Base-by-base conservation (phyloP, 129 eudicot species). In the Tagetes patula region DNA sequence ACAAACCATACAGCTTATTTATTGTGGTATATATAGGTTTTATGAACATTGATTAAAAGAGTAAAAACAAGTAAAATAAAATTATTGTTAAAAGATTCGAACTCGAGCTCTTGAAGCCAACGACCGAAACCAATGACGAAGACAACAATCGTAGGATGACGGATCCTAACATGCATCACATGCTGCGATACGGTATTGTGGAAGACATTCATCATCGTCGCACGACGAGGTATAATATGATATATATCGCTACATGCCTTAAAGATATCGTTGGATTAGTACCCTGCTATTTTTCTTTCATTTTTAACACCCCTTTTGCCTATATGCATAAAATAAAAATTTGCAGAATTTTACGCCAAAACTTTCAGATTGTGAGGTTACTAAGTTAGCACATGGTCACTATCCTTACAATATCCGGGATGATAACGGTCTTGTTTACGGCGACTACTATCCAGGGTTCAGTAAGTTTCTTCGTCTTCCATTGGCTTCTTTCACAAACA, bases 281-380 rank as follows among this genome's bases (percentile, higher is more conserved):
- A n/a, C 33, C 3, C 59, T 52, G 2, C 59, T 53, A 6, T 10
- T 11, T 47, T 10, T 47, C n/a, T 47, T 10, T 9, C 14, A 47
- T 47, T 47, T 49, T 9, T 50, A n/a, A 69, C 62, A 49, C 47
- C 13, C 46, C 39, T 54, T 70, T 70, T 53, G 41, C 46, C 14
- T 70, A 1, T 48, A 47, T 48, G 73, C 8, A 32, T 32, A 32
- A 42, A 55, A 58, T 30, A 71, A 5, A 39, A 54, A 11, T 41
- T 56, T 71, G 55, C 55, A 71, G 75, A 32, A 56, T 71, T 71
- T 71, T 55, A 40, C 62, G 3, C 34, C 74, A 69, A 69, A 69
- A n/a, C 74, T 69, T 69, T 69, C 74, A 49, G 74, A 33, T 36
- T 69, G 55, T 36, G 74, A 69, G 12, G 61, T 69, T 49, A 50